These are phyloP conservation scores for Ganoderma lucidum DNA, from an alignment of 1,284 basidiomycete genomes.

Conservation along the genomic window DNA sequence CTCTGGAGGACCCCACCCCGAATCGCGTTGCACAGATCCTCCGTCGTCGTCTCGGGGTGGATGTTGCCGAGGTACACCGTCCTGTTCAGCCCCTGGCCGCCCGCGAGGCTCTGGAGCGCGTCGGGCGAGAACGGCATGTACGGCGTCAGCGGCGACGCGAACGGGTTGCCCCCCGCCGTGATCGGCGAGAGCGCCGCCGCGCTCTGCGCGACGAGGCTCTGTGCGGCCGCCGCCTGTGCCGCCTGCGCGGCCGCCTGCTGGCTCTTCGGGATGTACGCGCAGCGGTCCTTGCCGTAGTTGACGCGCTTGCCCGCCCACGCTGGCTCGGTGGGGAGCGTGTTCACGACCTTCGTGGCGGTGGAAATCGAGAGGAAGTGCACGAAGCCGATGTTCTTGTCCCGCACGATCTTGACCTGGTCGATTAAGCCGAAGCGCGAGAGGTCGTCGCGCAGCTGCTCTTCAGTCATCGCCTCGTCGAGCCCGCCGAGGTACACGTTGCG, in stretches of 20 bases:
- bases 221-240: conserved; percentile 83
- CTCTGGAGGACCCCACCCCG: conserved; percentile 92
- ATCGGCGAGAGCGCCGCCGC: conserved; percentile 46
- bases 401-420: conserved; percentile 97
- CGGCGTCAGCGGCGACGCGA: conserved; percentile 60
- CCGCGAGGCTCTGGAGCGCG: conserved; percentile 48
- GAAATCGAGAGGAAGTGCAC: conserved; percentile 96
- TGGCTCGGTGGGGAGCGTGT: conserved; percentile 87
- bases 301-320: conserved; percentile 94
- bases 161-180: conserved; percentile 34
- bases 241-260: conserved; percentile 86
- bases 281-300: conserved; percentile 95
- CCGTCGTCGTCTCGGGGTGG: conserved; percentile 90
- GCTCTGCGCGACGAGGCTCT: conserved; percentile 75
- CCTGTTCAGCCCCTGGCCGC: conserved; percentile 74
- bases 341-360: conserved; percentile 93
- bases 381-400: conserved; percentile 98
- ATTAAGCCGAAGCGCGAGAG: conserved; percentile 91
- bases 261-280: conserved; percentile 92
- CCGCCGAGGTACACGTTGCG: conserved; percentile 95
- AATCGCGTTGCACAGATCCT: conserved; percentile 94
- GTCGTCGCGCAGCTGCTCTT: conserved; percentile 90
- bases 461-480: conserved; percentile 86
- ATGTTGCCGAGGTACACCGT: conserved; percentile 96
- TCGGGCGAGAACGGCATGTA: conserved; percentile 68